Percentiles rank a stretch among this genome's conserved stretches.
Conservation (phyloP, 1,139 yeast genomes). For the Magnusiomyces tetraspermus region DNA sequence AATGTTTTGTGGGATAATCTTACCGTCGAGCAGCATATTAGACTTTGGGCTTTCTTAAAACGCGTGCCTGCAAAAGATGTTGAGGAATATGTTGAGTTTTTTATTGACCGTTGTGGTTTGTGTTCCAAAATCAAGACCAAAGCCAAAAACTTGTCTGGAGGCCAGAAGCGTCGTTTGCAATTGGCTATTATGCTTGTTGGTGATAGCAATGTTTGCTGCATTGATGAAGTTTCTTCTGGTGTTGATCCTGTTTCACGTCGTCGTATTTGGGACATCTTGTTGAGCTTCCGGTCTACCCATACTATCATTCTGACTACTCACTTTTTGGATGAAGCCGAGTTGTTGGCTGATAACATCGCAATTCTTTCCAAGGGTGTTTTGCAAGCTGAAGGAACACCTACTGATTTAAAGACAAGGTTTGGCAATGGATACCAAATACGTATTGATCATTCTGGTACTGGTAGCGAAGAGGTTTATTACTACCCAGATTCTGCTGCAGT, state of each 20-base stretch:
- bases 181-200: conserved; percentile 46
- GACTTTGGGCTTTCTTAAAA: conserved; percentile 30
- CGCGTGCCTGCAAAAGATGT: conserved; percentile 20
- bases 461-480: no score
- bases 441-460: conserved; percentile 23
- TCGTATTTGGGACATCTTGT: conserved; percentile 32
- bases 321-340: conserved; percentile 34
- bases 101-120: conserved; percentile 29
- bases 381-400: conserved; percentile 29
- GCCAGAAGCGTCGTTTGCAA: conserved; percentile 85
- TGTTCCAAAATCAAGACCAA: conserved; percentile 19
- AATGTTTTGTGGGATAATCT: conserved; percentile 33
- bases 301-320: conserved; percentile 33
- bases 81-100: conserved; percentile 16
- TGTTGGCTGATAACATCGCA: conserved; percentile 31
- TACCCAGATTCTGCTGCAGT: no score
- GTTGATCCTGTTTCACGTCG: conserved; percentile 33
- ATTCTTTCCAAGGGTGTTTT: conserved; percentile 30
- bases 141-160: conserved; percentile 55
- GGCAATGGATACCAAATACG: conserved; percentile 31
- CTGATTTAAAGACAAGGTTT: conserved; percentile 27
- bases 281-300: conserved; percentile 26
- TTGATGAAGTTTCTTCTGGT: conserved; percentile 35
- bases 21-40: conserved; percentile 30
- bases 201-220: conserved; percentile 31